These are phyloP conservation scores for Penicillium verhagenii DNA, from an alignment of 495 filamentous ascomycete species.

Conservation along the genomic window DNA sequence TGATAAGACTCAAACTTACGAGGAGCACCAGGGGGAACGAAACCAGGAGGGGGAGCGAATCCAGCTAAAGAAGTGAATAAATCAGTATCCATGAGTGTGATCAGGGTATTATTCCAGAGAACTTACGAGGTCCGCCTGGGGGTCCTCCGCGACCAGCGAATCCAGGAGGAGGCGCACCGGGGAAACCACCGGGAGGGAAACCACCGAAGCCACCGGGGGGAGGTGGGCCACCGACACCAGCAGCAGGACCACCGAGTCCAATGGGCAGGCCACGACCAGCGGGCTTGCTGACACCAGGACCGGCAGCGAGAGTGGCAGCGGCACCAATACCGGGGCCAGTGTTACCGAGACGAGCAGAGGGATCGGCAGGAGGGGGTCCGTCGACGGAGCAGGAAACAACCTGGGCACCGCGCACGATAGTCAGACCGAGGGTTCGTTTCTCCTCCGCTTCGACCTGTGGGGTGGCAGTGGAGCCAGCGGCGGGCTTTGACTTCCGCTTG, in stretches of 20 bases:
- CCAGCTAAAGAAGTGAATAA: slow-evolving; percentile 24
- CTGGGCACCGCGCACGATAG: slow-evolving; percentile 89
- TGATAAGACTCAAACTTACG: slow-evolving; percentile 50
- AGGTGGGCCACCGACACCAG: slow-evolving; percentile 78
- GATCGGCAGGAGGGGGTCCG: slow-evolving; percentile 93
- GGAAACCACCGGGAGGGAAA: slow-evolving; percentile 49
- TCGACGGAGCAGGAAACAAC: slow-evolving; percentile 95
- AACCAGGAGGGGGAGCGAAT: slow-evolving; percentile 65
- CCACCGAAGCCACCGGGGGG: slow-evolving; percentile 60
- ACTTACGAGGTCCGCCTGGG: slow-evolving; percentile 39
- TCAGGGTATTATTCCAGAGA: background rate
- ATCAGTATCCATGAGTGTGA: background rate
- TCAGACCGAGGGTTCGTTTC: slow-evolving; percentile 92
- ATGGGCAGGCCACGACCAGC: slow-evolving; percentile 87
- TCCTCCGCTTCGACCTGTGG: slow-evolving; percentile 85
- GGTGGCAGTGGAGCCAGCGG: slow-evolving; percentile 54
- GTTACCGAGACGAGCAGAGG: slow-evolving; percentile 82
- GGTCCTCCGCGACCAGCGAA: slow-evolving; percentile 75
- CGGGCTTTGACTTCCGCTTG: slow-evolving; percentile 82
- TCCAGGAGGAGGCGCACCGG: slow-evolving; percentile 64
- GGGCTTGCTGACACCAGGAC: slow-evolving; percentile 87
- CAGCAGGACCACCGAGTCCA: slow-evolving; percentile 85
- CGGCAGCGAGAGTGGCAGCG: slow-evolving; percentile 68
- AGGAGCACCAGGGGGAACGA: slow-evolving; percentile 56
- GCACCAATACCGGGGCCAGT: slow-evolving; percentile 62